Conservation (phyloP, 352 stramenopile species). For the Globisporangium echinulatum region DNA sequence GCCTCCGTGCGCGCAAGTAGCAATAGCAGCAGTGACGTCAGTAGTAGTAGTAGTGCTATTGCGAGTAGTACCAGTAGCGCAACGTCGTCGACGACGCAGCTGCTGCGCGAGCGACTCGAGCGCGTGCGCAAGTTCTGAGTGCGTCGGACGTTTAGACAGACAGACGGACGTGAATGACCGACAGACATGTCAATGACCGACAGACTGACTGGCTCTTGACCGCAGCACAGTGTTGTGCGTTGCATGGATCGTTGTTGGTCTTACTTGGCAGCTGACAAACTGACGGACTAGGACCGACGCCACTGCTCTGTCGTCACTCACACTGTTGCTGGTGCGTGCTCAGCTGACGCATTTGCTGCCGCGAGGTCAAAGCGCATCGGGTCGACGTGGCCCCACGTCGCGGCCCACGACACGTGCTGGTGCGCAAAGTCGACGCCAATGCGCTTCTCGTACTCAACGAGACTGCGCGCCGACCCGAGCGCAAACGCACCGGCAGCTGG, state of each 20-base stretch:
- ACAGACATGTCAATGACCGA: background rate
- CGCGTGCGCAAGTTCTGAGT: conserved; percentile 16
- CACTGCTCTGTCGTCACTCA: background rate
- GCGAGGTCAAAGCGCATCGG: conserved; percentile 55
- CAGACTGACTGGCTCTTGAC: too few species aligned
- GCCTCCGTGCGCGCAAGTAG: conserved; percentile 6
- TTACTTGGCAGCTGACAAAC: too few species aligned
- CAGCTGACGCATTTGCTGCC: conserved; percentile 3
- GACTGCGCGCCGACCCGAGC: conserved; percentile 26
- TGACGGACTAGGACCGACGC: too few species aligned
- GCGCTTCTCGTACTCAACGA: conserved; percentile 42
- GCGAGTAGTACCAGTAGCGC: background rate
- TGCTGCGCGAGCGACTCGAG: conserved; percentile 19
- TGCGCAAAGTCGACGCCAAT: conserved; percentile 45
- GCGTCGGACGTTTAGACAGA: background rate
- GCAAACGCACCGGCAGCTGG: conserved; percentile 6
- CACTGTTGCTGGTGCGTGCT: background rate
- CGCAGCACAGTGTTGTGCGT: too few species aligned
- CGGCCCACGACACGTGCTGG: conserved; percentile 37
- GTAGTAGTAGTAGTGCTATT: background rate
- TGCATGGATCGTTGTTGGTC: too few species aligned
- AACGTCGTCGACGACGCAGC: conserved; percentile 14
- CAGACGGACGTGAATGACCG: background rate
- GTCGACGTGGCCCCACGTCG: conserved; percentile 51
- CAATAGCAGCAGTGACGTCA: background rate